Evolutionary conservation across 768 basidiomycete genomes (phyloP).

Genomic region (Rhizopogon roseolus): DNA sequence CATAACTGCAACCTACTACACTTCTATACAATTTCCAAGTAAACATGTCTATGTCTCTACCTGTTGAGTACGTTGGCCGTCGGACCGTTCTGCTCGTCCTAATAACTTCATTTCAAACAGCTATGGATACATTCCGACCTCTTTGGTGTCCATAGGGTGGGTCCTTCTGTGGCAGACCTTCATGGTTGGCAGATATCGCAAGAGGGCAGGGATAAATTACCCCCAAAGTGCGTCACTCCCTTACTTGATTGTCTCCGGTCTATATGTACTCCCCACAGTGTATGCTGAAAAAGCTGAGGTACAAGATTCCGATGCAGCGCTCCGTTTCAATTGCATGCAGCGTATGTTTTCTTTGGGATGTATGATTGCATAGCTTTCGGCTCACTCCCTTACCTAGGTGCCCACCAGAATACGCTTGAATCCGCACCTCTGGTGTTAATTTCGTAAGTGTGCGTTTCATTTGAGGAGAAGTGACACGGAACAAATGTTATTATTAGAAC

Average conservation of each 20-base stretch:
- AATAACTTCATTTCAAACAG: constrained; percentile 24
- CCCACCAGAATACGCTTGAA: constrained; percentile 59
- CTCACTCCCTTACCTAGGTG: constrained; percentile 36
- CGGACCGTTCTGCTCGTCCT: background rate
- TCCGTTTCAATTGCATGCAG: constrained; percentile 68
- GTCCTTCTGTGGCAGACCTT: constrained; percentile 47
- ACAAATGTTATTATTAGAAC: constrained; percentile 27
- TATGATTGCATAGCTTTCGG: background rate
- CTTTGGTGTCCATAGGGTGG: constrained; percentile 47
- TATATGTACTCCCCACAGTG: constrained; percentile 31
- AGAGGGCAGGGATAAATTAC: constrained; percentile 52
- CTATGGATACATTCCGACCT: constrained; percentile 51
- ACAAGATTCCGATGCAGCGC: constrained; percentile 44
- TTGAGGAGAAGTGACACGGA: background rate
- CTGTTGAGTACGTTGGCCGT: background rate
- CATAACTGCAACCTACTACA: background rate
- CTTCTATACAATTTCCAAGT: constrained; percentile 25
- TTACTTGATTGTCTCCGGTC: background rate
- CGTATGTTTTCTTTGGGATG: constrained; percentile 33
- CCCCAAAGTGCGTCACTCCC: constrained; percentile 52
- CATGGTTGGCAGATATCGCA: constrained; percentile 42
- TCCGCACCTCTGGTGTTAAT: constrained; percentile 37
- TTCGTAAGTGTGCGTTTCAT: constrained; percentile 28
- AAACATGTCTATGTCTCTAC: background rate
- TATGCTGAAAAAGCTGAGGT: constrained; percentile 67